These are phyloP conservation scores for Coleophoma cylindrospora DNA, from an alignment of 2,329 filamentous ascomycete species.

Conservation along the genomic window DNA sequence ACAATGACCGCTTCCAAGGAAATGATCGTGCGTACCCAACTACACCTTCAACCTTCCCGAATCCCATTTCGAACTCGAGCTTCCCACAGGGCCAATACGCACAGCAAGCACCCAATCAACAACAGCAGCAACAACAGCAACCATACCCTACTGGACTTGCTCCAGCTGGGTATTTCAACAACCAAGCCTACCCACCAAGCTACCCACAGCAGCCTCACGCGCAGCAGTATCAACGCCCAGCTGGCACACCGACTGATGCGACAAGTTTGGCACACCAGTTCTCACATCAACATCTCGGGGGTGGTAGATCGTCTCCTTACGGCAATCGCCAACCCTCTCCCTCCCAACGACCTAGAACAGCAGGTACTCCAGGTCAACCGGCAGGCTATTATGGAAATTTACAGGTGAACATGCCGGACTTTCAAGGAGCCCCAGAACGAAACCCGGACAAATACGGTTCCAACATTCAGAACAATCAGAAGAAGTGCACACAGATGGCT, in stretches of 20 bases:
- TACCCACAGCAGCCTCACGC: conserved; percentile 34
- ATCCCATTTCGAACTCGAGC: conserved; percentile 61
- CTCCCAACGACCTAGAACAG: conserved; percentile 76
- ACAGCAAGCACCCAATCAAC: conserved; percentile 27
- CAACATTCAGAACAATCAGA: conserved; percentile 64
- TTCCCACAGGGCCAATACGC: conserved; percentile 18
- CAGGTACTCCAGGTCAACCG: conserved; percentile 62
- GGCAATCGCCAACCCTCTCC: conserved; percentile 63
- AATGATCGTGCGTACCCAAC: conserved; percentile 66
- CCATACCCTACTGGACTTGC: conserved; percentile 41
- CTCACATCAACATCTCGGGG: conserved; percentile 83
- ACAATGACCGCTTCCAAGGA: conserved; percentile 55
- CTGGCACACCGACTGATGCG: conserved; percentile 66
- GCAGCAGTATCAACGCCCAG: conserved; percentile 46
- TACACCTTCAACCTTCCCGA: conserved; percentile 92
- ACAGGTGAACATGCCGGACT: conserved; percentile 58
- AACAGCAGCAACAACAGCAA: conserved; percentile 32
- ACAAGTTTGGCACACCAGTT: conserved; percentile 94
- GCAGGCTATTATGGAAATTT: conserved; percentile 61
- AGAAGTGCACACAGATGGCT: conserved; percentile 65
- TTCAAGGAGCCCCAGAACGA: conserved; percentile 74
- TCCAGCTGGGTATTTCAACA: conserved; percentile 53
- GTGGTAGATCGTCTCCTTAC: conserved; percentile 67
- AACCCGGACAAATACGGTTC: conserved; percentile 75
- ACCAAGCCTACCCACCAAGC: conserved; percentile 45